phyloP scores from a whole-genome alignment of 2,329 filamentous ascomycete species.

The Exophiala alcalophila region DNA sequence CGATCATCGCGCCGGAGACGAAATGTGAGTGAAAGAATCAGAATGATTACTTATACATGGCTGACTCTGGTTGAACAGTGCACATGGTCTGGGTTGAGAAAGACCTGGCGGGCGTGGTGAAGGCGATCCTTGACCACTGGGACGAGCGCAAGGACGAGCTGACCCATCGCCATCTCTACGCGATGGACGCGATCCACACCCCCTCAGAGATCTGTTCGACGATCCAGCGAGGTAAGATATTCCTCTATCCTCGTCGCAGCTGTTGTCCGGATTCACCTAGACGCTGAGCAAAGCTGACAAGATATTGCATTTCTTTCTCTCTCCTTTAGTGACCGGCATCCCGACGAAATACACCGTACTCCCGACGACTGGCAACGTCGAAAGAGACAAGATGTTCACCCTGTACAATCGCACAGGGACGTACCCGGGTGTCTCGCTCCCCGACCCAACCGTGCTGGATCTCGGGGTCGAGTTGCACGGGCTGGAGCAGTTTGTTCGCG shows the following conservation, averaged over 20 bases:
- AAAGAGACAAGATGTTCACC: conserved; percentile 31
- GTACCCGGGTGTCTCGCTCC: conserved; percentile 24
- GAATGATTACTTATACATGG: too few species aligned
- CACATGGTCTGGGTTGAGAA: conserved; percentile 26
- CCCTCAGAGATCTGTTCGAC: conserved; percentile 14
- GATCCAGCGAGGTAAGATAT: conserved; percentile 11
- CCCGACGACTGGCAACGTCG: conserved; percentile 28
- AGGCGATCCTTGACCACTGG: conserved; percentile 29
- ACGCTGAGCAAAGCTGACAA: not conserved
- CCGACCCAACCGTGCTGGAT: conserved; percentile 25
- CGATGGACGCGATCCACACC: conserved; percentile 18
- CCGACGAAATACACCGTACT: conserved; percentile 22
- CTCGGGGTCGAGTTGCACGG: conserved; percentile 28
- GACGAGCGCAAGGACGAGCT: conserved; percentile 23
- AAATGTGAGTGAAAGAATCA: conserved; percentile 22
- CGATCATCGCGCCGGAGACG: conserved; percentile 17
- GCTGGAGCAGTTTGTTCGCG: conserved; percentile 27
- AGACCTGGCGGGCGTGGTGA: conserved; percentile 23
- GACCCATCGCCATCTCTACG: conserved; percentile 16
- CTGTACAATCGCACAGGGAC: conserved; percentile 30
- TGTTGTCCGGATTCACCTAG: too few species aligned
- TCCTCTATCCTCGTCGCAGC: not conserved
- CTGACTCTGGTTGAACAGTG: conserved; percentile 10
- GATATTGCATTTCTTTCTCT: too few species aligned
- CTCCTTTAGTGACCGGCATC: conserved; percentile 26